phyloP scores from a whole-genome alignment of 495 filamentous ascomycete genomes.

The Alectoria sarmentosa region DNA sequence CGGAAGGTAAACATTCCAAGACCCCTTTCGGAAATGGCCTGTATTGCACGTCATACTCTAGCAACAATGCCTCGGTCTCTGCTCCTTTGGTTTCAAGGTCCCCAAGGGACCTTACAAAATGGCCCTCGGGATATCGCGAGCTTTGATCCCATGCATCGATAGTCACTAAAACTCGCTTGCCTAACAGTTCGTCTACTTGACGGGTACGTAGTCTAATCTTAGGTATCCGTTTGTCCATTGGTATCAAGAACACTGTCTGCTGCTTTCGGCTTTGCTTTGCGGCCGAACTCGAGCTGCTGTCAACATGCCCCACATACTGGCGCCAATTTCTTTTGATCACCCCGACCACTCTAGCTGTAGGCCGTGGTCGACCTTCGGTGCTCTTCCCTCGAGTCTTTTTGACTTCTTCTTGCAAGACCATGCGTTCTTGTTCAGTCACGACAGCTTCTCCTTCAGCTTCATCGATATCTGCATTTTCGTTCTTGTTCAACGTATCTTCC shows the following conservation, averaged over 20 bases:
- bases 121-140: slow-evolving; percentile 84
- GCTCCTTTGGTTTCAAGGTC: slow-evolving; percentile 92
- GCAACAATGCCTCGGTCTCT: slow-evolving; percentile 87
- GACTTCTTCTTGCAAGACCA: slow-evolving; percentile 82
- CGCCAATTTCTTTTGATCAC: slow-evolving; percentile 93
- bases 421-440: slow-evolving; percentile 77
- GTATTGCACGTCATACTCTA: slow-evolving; percentile 97
- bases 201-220: slow-evolving; percentile 91
- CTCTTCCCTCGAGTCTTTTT: slow-evolving; percentile 74
- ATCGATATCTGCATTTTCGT: slow-evolving; percentile 84
- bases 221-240: slow-evolving; percentile 95
- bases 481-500: slow-evolving; percentile 83
- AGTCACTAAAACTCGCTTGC: slow-evolving; percentile 88
- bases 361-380: slow-evolving; percentile 73
- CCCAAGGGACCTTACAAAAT: slow-evolving; percentile 88
- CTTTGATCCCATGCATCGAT: slow-evolving; percentile 94
- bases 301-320: slow-evolving; percentile 93
- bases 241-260: slow-evolving; percentile 86
- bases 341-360: slow-evolving; percentile 88
- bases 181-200: slow-evolving; percentile 78
- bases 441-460: slow-evolving; percentile 64
- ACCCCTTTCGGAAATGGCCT: slow-evolving; percentile 94
- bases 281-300: slow-evolving; percentile 71
- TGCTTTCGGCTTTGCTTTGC: slow-evolving; percentile 69
- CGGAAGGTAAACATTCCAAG: slow-evolving; percentile 80